These are phyloP conservation scores for Starmerella powellii DNA, from an alignment of 805 yeast genomes.

Conservation along the genomic window DNA sequence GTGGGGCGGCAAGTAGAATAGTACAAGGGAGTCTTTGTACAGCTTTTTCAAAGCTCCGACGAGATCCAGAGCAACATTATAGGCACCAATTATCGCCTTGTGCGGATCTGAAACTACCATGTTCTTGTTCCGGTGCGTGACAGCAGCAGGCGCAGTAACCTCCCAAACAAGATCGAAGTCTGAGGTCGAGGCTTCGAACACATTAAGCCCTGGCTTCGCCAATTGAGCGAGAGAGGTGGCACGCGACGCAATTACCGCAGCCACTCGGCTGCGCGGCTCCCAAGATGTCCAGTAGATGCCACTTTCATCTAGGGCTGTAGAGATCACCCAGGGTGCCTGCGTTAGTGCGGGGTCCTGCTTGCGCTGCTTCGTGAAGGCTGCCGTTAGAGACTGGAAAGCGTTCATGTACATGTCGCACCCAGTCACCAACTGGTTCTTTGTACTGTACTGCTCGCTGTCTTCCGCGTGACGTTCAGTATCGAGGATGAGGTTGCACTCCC, in stretches of 20 bases:
- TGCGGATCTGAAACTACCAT: constrained; percentile 32
- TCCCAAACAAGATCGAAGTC: constrained; percentile 76
- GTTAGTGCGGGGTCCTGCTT: constrained; percentile 71
- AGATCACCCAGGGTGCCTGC: constrained; percentile 70
- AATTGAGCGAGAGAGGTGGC: constrained; percentile 68
- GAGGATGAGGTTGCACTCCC: constrained; percentile 67
- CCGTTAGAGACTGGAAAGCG: constrained; percentile 48
- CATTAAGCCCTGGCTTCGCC: constrained; percentile 32
- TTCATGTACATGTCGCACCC: constrained; percentile 40
- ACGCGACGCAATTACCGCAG: constrained; percentile 72
- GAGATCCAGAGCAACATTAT: constrained; percentile 52
- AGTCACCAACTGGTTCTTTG: constrained; percentile 21
- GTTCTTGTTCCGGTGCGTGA: constrained; percentile 34
- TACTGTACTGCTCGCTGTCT: constrained; percentile 12
- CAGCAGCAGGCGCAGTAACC: constrained; percentile 37
- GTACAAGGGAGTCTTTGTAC: constrained; percentile 55
- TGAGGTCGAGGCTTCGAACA: constrained; percentile 69
- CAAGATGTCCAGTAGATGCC: constrained; percentile 73
- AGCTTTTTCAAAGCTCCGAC: constrained; percentile 49
- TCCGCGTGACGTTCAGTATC: constrained; percentile 38
- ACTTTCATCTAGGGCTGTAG: constrained; percentile 70
- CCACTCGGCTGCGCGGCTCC: constrained; percentile 33
- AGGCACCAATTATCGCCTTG: constrained; percentile 33
- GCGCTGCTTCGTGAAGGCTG: constrained; percentile 56
- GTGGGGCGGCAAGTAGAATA: no score